Conservation (phyloP, 768 basidiomycete genomes). For the Pleurotus citrinopileatus region DNA sequence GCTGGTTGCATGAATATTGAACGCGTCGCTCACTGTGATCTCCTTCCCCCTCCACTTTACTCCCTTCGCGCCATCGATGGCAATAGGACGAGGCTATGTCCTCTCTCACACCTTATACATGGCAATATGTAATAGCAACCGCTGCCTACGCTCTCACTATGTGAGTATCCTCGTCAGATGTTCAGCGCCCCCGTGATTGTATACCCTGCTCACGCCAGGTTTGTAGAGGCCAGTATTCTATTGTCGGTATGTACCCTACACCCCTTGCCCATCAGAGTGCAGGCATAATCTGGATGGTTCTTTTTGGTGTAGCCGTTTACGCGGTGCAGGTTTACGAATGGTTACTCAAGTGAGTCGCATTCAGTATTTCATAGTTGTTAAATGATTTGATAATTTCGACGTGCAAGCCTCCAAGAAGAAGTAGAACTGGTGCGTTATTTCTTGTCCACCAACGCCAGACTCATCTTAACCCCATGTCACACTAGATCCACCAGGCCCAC, state of each 20-base stretch:
- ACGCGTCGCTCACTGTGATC: not conserved
- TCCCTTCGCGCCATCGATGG: too few relatives aligned
- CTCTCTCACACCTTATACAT: not conserved
- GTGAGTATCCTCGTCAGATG: not conserved
- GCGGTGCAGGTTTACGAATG: slow-evolving; percentile 23
- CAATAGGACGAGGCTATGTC: not conserved
- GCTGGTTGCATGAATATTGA: not conserved
- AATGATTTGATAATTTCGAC: not conserved
- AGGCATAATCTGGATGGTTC: not conserved
- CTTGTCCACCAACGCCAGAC: not conserved
- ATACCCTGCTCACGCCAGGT: not conserved
- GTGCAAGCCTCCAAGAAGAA: slow-evolving; percentile 20
- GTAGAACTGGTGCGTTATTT: slow-evolving; percentile 16
- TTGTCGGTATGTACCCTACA: slow-evolving; percentile 2
- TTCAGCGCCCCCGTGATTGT: not conserved
- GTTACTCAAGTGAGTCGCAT: slow-evolving; percentile 18
- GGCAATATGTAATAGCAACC: not conserved
- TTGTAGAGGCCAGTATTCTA: slow-evolving; percentile 3
- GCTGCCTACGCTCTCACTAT: slow-evolving; percentile 8
- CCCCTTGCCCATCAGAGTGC: not conserved
- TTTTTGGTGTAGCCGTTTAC: slow-evolving; percentile 11
- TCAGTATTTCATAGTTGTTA: not conserved
- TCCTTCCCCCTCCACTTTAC: too few relatives aligned
- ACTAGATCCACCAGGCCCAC: slow-evolving; percentile 19
- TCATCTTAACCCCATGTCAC: not conserved